A percentile compares a stretch with the other conserved stretches of the same genome.
These are phyloP conservation scores for Selenicereus undatus DNA, from an alignment of 148 eudicot genomes.

Conservation along the genomic window DNA sequence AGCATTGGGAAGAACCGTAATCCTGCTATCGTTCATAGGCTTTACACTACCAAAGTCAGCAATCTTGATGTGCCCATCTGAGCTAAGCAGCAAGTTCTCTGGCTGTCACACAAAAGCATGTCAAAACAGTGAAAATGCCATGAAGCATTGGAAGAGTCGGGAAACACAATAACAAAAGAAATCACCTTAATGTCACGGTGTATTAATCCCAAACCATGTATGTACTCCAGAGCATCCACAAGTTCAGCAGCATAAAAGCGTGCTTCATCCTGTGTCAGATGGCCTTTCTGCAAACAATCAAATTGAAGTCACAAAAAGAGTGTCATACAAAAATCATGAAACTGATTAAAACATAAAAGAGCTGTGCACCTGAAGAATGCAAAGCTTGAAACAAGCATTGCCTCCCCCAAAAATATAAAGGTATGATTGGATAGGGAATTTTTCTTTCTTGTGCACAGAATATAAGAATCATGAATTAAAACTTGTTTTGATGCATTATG, in stretches of 20 bases:
- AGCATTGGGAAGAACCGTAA: conserved; percentile 97
- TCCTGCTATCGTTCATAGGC: conserved; percentile 92
- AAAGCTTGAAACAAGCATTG: not conserved
- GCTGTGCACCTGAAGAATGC: not conserved
- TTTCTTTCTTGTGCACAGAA: too few relatives aligned
- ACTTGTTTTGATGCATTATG: too few relatives aligned
- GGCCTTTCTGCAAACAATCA: conserved; percentile 73
- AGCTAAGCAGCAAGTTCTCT: conserved; percentile 86
- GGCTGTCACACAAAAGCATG: conserved; percentile 57
- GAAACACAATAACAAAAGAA: conserved; percentile 16
- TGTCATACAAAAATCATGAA: not conserved
- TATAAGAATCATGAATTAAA: too few relatives aligned
- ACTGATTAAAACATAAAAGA: not conserved
- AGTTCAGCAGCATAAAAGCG: conserved; percentile 96
- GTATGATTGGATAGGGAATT: too few relatives aligned
- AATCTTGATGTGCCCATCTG: conserved; percentile 95
- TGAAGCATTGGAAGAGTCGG: conserved; percentile 1
- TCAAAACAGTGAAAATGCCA: conserved; percentile 23
- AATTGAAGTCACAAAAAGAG: conserved; percentile 16
- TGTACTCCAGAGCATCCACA: conserved; percentile 94
- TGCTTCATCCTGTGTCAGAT: conserved; percentile 88
- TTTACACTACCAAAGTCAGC: conserved; percentile 99
- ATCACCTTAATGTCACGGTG: conserved; percentile 98
- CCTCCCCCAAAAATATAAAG: not conserved
- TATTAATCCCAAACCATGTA: conserved; percentile 89